Base-by-base conservation (phyloP, 495 filamentous ascomycete genomes). In the Neurospora africana region DNA sequence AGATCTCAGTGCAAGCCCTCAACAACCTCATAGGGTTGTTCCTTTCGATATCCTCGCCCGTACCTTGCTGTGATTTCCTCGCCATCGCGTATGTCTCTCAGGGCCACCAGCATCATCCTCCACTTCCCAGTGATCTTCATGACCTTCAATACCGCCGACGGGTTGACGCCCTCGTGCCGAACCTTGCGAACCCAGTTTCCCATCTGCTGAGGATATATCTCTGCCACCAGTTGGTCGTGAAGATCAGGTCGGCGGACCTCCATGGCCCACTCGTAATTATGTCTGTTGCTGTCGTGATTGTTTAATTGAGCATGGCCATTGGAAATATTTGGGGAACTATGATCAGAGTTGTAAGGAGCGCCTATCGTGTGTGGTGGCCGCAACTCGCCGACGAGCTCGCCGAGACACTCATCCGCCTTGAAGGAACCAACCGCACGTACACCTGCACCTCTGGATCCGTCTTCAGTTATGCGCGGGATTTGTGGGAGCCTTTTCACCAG, bases 101-200 rank as follows among this genome's bases (percentile, higher is more conserved):
- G 5, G 5, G 77, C 71, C 33, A 76, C 70, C 11, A 80, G 44
- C 70, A 79, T 72, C 72, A 73, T 39, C 41, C 78, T 68, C 76
- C 76, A 80, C 13, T 72, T 70, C 4, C 78, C 77, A 9, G 72
- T 71, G 15, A 79, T 74, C 69, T 78, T 79, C 70, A 78, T 70
- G 4, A 73, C 10, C 39, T 41, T 67, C 40, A 78, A 76, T 44
- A 39, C 69, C 21, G 75, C 74, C 11, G 74, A 74, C 21, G 78
- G 78, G 8, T 70, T 30, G 3, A 43, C 41, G 67, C 67, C 73
- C 30, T 65, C 53, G 41, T 80, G 78, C 19, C 33, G 70, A 71
- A 80, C 78, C 36, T 75, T 75, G n/a, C 78, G 76, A 11, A 79
- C 77, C 78, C 78, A 80, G 68, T 80, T 80, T 37, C 78, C 78